Percentiles rank a stretch among this genome's conserved stretches.
phyloP scores from a whole-genome alignment of 176 grass and related monocot genomes.

The Pontederia crassipes region DNA sequence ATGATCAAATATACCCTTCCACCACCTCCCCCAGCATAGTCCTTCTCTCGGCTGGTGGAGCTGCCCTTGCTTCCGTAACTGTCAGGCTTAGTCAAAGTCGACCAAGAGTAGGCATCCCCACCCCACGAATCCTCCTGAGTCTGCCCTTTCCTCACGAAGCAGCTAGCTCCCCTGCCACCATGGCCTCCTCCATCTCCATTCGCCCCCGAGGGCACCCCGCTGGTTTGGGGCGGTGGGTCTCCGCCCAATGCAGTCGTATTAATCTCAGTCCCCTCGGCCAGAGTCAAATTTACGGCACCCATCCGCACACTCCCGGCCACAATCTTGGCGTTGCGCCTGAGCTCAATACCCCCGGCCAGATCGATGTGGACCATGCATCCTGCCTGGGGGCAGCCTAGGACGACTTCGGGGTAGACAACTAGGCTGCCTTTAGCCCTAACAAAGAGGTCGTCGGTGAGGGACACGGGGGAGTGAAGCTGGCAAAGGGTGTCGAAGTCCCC shows the following conservation, averaged over 20 bases:
- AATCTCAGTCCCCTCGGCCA: conserved; percentile 58
- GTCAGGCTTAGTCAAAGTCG: conserved; percentile 45
- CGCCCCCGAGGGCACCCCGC: conserved; percentile 67
- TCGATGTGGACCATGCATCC: conserved; percentile 68
- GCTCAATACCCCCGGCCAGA: conserved; percentile 52
- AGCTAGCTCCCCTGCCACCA: conserved; percentile 81
- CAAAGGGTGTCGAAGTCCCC: conserved; percentile 68
- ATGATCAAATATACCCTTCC: conserved; percentile 74
- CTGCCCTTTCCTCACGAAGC: conserved; percentile 74
- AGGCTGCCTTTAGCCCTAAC: conserved; percentile 78
- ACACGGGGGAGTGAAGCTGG: conserved; percentile 55
- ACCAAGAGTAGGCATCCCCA: conserved; percentile 86
- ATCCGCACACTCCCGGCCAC: conserved; percentile 52
- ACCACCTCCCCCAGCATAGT: conserved; percentile 69
- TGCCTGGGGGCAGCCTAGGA: conserved; percentile 49
- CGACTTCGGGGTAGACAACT: conserved; percentile 42
- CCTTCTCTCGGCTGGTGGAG: conserved; percentile 79
- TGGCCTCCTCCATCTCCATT: conserved; percentile 87
- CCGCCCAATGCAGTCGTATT: conserved; percentile 67
- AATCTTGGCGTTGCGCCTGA: conserved; percentile 44
- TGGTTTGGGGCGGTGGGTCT: conserved; percentile 65
- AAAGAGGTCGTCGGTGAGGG: conserved; percentile 45
- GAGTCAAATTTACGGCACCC: conserved; percentile 48
- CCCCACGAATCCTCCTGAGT: conserved; percentile 98
- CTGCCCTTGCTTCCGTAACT: conserved; percentile 90